Conservation (phyloP, 176 grass and related monocot species). For the Hordeum vulgare region DNA sequence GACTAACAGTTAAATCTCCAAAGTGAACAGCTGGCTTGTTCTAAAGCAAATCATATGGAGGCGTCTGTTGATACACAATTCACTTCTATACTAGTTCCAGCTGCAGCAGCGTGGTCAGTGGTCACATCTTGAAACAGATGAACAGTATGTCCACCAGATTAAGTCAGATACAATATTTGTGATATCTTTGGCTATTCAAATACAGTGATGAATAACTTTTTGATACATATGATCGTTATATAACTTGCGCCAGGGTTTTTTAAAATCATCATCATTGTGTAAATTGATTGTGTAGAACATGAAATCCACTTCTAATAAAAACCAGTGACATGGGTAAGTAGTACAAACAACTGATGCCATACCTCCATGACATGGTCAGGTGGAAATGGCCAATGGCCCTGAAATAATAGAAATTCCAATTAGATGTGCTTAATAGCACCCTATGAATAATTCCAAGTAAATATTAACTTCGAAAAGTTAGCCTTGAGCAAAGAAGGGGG, state of each 20-base stretch:
- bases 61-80: neutral
- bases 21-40: neutral
- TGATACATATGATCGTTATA: neutral
- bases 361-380: slow-evolving; percentile 92
- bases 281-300: neutral
- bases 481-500: neutral
- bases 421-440: neutral
- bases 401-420: slow-evolving; percentile 29
- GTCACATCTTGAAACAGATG: neutral
- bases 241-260: neutral
- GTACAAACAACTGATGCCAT: slow-evolving; percentile 4
- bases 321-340: neutral
- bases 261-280: neutral
- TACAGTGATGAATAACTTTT: neutral
- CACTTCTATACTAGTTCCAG: neutral
- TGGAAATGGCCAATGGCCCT: slow-evolving; percentile 98
- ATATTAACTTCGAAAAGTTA: neutral
- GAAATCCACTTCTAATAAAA: neutral
- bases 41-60: neutral
- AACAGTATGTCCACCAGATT: neutral
- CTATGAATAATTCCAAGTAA: neutral
- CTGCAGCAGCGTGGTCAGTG: neutral
- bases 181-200: neutral
- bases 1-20: neutral
- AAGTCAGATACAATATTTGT: neutral